These are phyloP conservation scores for Crataegus laevigata DNA, from an alignment of 306 rosid species.

Conservation along the genomic window DNA sequence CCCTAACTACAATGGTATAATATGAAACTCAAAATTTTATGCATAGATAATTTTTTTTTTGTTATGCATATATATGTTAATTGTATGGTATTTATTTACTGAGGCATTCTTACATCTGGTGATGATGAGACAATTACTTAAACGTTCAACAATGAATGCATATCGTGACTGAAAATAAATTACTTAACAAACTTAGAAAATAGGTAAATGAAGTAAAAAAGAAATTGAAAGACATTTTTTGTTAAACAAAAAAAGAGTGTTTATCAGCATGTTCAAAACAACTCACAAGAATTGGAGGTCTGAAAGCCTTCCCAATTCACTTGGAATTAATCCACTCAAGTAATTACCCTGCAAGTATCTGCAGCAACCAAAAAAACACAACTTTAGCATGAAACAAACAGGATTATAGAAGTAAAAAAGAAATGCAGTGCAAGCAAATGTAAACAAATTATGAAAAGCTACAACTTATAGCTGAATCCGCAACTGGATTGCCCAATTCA, in stretches of 20 bases:
- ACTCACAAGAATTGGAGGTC: conserved; percentile 74
- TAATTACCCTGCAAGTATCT: conserved; percentile 96
- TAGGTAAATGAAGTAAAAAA: background rate
- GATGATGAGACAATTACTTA: background rate
- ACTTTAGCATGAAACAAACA: conserved; percentile 10
- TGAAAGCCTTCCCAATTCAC: conserved; percentile 74
- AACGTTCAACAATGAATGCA: background rate
- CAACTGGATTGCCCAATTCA: background rate
- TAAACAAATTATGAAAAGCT: background rate
- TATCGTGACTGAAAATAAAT: background rate
- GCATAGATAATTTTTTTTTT: background rate
- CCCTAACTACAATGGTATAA: background rate
- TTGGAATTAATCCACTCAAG: conserved; percentile 78
- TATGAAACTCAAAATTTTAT: background rate
- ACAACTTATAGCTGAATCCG: background rate
- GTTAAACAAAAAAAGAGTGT: background rate
- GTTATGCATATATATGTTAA: background rate
- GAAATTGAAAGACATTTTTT: background rate
- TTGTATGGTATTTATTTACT: background rate
- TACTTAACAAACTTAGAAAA: background rate
- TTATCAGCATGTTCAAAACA: conserved; percentile 12
- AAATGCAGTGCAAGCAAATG: background rate
- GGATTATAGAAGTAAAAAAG: conserved; percentile 1
- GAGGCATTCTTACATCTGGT: background rate
- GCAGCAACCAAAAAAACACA: conserved; percentile 27